Base-by-base conservation (phyloP, 345 rosid species). In the Dovyalis caffra region DNA sequence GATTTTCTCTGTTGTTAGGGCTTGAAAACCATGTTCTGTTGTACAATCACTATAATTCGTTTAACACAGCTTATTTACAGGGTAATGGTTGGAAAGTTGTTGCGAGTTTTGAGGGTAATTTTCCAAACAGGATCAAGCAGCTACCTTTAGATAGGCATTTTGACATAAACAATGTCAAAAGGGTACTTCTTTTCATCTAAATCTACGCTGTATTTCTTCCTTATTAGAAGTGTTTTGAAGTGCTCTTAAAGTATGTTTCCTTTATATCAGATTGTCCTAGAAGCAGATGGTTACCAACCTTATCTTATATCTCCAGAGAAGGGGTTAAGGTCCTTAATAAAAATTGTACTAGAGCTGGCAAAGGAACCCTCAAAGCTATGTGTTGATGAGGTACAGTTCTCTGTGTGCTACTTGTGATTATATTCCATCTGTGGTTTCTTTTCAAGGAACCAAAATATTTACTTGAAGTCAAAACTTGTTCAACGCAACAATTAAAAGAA, bases 61-160 rank as follows among this genome's bases (percentile, higher is more conserved):
- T 35, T 70, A 62, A 76, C 64, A 25, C 68, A 58, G 63, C 72
- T 77, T 49, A 26, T 71, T 74, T 85, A 79, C 85, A 96, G 99
- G 99, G 99, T 78, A 89, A 87, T 85, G 99, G 99, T 75, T 96
- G 97, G 98, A 96, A 93, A 83, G 86, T 96, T 84, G 99, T 96
- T 81, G 92, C 97, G 34, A 90, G 97, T 83, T 96, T 96, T 81
- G 99, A 96, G 85, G 99, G 98, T 14, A 93, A 82, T 85, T 93
- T 95, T 64, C 99, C 99, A 63, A 91, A 80, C 76, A 88, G 97
- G 76, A 90, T 95, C 79, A 95, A 96, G 90, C 95, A 93, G 81
- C 97, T 96, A 29, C 99, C 99, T 53, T 78, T 96, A 79, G 99
- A 96, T 70, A 93, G 90, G 78, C 97, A 96, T 86, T 96, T 96